Conservation (phyloP, 257 asterid genomes). For the Penstemon davidsonii region DNA sequence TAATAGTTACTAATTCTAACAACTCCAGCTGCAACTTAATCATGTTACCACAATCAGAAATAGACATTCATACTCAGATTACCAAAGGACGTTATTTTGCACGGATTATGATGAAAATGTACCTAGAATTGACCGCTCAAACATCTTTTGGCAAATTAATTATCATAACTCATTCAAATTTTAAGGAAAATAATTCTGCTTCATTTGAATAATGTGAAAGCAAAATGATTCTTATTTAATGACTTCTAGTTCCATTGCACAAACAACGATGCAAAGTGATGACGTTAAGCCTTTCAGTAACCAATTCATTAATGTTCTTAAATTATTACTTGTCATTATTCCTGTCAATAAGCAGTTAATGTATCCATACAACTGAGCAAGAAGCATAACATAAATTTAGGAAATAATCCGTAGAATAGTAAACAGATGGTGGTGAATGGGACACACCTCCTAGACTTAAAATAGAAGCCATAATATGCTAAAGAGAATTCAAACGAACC, state of each 20-base stretch:
- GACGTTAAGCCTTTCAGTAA: not conserved
- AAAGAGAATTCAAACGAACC: conserved; percentile 23
- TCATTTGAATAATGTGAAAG: not conserved
- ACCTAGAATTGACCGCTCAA: conserved; percentile 5
- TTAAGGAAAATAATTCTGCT: conserved; percentile 1
- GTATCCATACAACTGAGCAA: conserved; percentile 18
- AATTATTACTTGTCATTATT: conserved; percentile 1
- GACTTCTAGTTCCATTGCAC: too few species aligned
- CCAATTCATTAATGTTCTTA: not conserved
- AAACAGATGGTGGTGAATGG: conserved; percentile 17
- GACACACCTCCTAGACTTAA: conserved; percentile 16
- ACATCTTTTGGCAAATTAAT: not conserved
- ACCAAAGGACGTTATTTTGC: not conserved
- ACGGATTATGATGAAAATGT: not conserved
- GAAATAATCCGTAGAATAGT: conserved; percentile 16
- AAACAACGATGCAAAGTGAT: too few species aligned
- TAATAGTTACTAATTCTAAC: too few species aligned
- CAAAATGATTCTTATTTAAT: too few species aligned
- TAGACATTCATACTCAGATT: not conserved
- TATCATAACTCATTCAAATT: conserved; percentile 3
- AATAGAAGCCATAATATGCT: conserved; percentile 2
- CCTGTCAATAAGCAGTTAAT: not conserved
- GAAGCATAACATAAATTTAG: conserved; percentile 21
- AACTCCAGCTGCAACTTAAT: not conserved
- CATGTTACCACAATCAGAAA: conserved; percentile 4